Percentiles rank a stretch among this genome's conserved stretches.
Evolutionary conservation across 345 rosid genomes (phyloP).

Genomic region (Clarkia xantiana): DNA sequence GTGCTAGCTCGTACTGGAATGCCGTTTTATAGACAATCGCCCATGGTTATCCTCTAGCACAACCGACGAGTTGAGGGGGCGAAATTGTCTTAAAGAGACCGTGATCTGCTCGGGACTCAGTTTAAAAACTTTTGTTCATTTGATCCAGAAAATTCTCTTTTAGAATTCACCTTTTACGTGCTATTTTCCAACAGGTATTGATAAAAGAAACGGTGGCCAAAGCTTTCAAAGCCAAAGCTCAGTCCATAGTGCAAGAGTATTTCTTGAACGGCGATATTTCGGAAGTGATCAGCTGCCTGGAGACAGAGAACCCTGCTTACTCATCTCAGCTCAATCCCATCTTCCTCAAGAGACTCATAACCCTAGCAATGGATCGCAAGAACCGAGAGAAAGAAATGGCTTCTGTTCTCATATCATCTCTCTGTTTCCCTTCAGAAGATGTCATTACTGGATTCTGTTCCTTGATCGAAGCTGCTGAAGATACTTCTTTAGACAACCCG

Average conservation of each 20-base stretch:
- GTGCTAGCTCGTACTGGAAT: too few species aligned
- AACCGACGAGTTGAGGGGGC: too few species aligned
- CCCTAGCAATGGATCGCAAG: conserved; percentile 74
- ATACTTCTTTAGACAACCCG: conserved; percentile 67
- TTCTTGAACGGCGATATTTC: conserved; percentile 53
- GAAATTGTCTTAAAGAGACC: too few species aligned
- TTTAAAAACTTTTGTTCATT: too few species aligned
- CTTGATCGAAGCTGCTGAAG: conserved; percentile 70
- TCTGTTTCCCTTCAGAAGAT: conserved; percentile 58
- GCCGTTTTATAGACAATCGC: too few species aligned
- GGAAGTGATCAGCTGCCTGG: conserved; percentile 52
- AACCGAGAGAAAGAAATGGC: conserved; percentile 92
- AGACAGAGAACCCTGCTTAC: conserved; percentile 29
- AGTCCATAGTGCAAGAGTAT: conserved; percentile 58
- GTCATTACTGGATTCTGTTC: conserved; percentile 44
- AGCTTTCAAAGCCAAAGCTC: conserved; percentile 46
- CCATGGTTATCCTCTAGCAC: too few species aligned
- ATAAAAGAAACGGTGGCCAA: conserved; percentile 28
- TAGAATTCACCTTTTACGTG: too few species aligned
- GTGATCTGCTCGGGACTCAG: too few species aligned
- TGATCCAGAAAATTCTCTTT: too few species aligned
- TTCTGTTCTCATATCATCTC: conserved; percentile 54
- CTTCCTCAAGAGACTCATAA: conserved; percentile 58
- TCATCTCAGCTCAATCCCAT: conserved; percentile 46
- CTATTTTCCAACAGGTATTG: too few species aligned